Evolutionary conservation across 2,329 filamentous ascomycete species (phyloP).

Genomic region (Verruconis gallopava): DNA sequence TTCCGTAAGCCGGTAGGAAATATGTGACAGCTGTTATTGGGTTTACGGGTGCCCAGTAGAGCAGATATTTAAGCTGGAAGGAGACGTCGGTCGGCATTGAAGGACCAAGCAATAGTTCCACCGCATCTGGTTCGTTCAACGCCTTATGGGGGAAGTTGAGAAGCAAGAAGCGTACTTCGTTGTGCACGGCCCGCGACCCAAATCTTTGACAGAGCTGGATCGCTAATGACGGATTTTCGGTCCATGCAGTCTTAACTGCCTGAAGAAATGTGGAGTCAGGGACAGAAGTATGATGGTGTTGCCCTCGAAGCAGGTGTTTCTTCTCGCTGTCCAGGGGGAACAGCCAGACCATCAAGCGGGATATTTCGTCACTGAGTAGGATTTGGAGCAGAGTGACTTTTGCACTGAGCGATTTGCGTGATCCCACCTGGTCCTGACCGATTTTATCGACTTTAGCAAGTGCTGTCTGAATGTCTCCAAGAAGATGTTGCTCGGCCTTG

Average conservation of each 20-base stretch:
- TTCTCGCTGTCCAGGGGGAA: conserved; percentile 59
- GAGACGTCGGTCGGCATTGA: conserved; percentile 66
- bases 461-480: conserved; percentile 59
- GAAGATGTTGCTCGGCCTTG: conserved; percentile 77
- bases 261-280: conserved; percentile 43
- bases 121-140: conserved; percentile 64
- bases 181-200: conserved; percentile 56
- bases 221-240: conserved; percentile 72
- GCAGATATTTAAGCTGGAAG: conserved; percentile 78
- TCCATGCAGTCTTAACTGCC: conserved; percentile 73
- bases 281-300: conserved; percentile 27
- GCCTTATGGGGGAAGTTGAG: conserved; percentile 76
- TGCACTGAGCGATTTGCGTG: conserved; percentile 52
- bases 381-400: conserved; percentile 77
- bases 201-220: conserved; percentile 74
- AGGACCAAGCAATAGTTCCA: conserved; percentile 69
- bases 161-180: conserved; percentile 66
- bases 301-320: conserved; percentile 37
- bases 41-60: conserved; percentile 89
- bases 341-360: conserved; percentile 78
- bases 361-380: conserved; percentile 73
- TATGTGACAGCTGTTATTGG: conserved; percentile 87
- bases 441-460: conserved; percentile 53
- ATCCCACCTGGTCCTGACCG: conserved; percentile 33
- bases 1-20: conserved; percentile 80